These are phyloP conservation scores for Lactarius indigo DNA, from an alignment of 768 basidiomycete genomes.

Conservation along the genomic window DNA sequence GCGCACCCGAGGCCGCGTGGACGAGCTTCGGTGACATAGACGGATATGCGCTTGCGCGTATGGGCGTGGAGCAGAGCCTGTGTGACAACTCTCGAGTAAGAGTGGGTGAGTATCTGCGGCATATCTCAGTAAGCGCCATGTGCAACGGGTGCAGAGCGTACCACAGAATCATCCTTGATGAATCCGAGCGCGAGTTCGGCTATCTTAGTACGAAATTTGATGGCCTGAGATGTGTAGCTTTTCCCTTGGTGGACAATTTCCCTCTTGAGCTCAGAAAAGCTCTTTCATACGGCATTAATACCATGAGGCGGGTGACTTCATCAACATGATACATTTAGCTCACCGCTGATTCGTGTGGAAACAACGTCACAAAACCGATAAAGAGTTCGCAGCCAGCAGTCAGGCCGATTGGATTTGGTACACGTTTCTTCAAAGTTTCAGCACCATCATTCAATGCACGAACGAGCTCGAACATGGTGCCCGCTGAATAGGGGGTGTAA, in stretches of 20 bases:
- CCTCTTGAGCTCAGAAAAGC: conserved; percentile 77
- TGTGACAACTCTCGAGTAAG: conserved; percentile 94
- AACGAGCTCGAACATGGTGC: conserved; percentile 91
- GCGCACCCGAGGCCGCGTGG: conserved; percentile 83
- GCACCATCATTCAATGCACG: conserved; percentile 78
- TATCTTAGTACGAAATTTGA: conserved; percentile 86
- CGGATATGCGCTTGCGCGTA: conserved; percentile 88
- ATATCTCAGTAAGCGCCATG: conserved; percentile 21
- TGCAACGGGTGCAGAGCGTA: conserved; percentile 33
- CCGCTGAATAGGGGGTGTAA: conserved; percentile 46
- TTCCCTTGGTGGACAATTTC: conserved; percentile 80
- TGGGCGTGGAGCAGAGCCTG: conserved; percentile 89
- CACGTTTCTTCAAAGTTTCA: conserved; percentile 53
- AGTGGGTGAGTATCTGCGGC: conserved; percentile 89
- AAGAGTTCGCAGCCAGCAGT: conserved; percentile 91
- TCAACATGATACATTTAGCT: conserved; percentile 32
- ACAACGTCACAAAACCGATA: conserved; percentile 81
- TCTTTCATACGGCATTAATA: conserved; percentile 42
- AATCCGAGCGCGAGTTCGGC: conserved; percentile 86
- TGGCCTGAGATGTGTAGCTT: conserved; percentile 71
- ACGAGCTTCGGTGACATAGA: conserved; percentile 95
- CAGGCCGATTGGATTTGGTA: conserved; percentile 76
- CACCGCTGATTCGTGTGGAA: conserved; percentile 79
- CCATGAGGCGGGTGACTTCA: conserved; percentile 20
- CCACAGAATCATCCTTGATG: conserved; percentile 92